Percentiles rank a stretch among this genome's conserved stretches.
These are phyloP conservation scores for Papiliotrema fonsecae DNA, from an alignment of 1,284 basidiomycete genomes.

Conservation along the genomic window DNA sequence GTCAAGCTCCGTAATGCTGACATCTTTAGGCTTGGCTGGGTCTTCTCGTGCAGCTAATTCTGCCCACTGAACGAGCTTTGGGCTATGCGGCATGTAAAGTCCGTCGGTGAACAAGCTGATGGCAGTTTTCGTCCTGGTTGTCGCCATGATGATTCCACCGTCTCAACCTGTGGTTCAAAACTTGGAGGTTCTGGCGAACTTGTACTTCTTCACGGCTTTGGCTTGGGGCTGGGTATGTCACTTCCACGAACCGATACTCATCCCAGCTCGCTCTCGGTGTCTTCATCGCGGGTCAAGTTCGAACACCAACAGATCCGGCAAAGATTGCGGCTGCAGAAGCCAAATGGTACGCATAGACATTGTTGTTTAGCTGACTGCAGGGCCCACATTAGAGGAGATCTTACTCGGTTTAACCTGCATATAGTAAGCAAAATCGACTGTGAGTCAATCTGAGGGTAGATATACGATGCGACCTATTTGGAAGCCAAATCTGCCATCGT, in stretches of 20 bases:
- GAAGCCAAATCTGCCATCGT: conserved; percentile 40
- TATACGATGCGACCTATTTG: conserved; percentile 41
- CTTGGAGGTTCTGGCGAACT: conserved; percentile 37
- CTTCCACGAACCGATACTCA: background rate
- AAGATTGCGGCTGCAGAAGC: conserved; percentile 25
- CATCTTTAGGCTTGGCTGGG: conserved; percentile 43
- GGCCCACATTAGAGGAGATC: conserved; percentile 14
- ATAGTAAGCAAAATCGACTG: conserved; percentile 13
- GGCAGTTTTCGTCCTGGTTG: conserved; percentile 38
- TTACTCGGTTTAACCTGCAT: conserved; percentile 8
- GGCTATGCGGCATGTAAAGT: conserved; percentile 40
- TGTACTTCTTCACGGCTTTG: conserved; percentile 39
- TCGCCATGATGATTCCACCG: conserved; percentile 42
- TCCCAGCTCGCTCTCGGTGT: conserved; percentile 26
- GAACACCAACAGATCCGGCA: conserved; percentile 19
- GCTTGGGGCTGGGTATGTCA: conserved; percentile 43
- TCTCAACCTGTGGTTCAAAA: conserved; percentile 37
- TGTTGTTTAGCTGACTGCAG: conserved; percentile 1
- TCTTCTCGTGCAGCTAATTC: conserved; percentile 37
- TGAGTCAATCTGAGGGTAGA: conserved; percentile 12
- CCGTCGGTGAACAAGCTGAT: background rate
- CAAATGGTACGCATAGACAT: conserved; percentile 13
- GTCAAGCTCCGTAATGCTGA: background rate
- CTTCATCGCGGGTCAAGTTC: conserved; percentile 26
- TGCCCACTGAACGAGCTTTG: conserved; percentile 26